A percentile compares a stretch with the other conserved stretches of the same genome.
Conservation (phyloP, 441 rosid species). For the Adansonia gregorii region DNA sequence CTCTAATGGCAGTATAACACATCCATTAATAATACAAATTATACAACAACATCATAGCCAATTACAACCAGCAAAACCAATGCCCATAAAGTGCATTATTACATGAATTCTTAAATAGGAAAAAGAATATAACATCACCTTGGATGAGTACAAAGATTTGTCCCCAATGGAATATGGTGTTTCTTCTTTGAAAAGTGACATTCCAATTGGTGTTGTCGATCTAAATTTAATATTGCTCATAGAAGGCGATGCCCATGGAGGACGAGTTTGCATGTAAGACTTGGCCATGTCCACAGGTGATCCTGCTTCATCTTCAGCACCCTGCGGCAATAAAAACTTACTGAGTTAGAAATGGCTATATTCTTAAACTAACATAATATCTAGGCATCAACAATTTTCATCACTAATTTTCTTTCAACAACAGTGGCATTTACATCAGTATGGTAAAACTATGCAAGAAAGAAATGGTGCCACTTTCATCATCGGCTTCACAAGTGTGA, state of each 20-base stretch:
- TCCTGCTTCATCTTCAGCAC: slow-evolving; percentile 53
- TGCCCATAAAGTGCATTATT: not conserved
- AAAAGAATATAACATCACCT: slow-evolving; percentile 45
- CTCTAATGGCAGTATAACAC: not conserved
- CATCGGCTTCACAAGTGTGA: not conserved
- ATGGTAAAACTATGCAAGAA: not conserved
- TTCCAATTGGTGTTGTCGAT: slow-evolving; percentile 51
- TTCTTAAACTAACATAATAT: not conserved
- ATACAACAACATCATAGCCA: too few relatives aligned
- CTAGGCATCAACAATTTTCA: not conserved
- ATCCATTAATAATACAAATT: not conserved
- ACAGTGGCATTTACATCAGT: not conserved
- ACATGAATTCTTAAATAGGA: not conserved
- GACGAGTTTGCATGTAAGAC: slow-evolving; percentile 75
- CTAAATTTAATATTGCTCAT: slow-evolving; percentile 37
- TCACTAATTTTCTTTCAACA: not conserved
- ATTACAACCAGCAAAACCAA: not conserved
- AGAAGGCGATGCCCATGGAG: slow-evolving; percentile 74
- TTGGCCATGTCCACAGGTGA: slow-evolving; percentile 87
- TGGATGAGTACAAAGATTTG: slow-evolving; percentile 48
- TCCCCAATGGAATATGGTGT: slow-evolving; percentile 41
- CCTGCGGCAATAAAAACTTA: slow-evolving; percentile 43
- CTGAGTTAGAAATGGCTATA: slow-evolving; percentile 21
- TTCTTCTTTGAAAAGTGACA: slow-evolving; percentile 54
- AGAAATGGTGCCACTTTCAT: not conserved